These are phyloP conservation scores for Wickerhamomyces hampshirensis DNA, from an alignment of 805 yeast species.

Conservation along the genomic window DNA sequence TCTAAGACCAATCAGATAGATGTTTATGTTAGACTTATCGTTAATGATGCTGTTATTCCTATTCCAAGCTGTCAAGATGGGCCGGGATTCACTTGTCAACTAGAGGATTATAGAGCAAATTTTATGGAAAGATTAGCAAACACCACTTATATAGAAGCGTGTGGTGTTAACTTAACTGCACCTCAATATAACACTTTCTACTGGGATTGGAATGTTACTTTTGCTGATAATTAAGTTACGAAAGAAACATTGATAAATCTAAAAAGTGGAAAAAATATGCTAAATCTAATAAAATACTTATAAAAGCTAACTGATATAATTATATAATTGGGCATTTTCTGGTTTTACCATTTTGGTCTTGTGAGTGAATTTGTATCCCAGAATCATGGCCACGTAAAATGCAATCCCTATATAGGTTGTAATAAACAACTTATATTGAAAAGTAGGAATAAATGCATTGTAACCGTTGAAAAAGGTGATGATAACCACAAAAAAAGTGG, in stretches of 20 bases:
- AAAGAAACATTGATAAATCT: slow-evolving; percentile 1
- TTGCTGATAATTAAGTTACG: slow-evolving; percentile 13
- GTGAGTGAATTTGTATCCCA: too few species aligned
- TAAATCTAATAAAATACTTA: too few species aligned
- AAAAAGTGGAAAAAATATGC: background rate
- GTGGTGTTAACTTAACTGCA: slow-evolving; percentile 21
- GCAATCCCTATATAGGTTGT: too few species aligned
- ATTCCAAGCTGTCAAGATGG: slow-evolving; percentile 43
- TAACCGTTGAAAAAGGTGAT: too few species aligned
- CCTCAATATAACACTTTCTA: slow-evolving; percentile 19
- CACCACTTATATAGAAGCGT: slow-evolving; percentile 27
- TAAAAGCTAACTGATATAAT: too few species aligned
- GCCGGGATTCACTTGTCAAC: slow-evolving; percentile 48
- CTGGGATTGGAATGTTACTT: slow-evolving; percentile 22
- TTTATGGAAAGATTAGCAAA: slow-evolving; percentile 28
- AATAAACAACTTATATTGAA: background rate
- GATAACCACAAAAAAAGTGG: too few species aligned
- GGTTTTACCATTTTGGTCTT: too few species aligned
- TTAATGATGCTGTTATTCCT: slow-evolving; percentile 54
- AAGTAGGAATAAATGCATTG: too few species aligned
- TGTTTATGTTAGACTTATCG: slow-evolving; percentile 40
- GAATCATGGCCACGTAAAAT: too few species aligned
- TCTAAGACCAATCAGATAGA: slow-evolving; percentile 25
- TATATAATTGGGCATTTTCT: too few species aligned
- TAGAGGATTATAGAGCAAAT: slow-evolving; percentile 29